Conservation (phyloP, 371 early-diverging fungal genomes). For the Capniomyces stellatus region DNA sequence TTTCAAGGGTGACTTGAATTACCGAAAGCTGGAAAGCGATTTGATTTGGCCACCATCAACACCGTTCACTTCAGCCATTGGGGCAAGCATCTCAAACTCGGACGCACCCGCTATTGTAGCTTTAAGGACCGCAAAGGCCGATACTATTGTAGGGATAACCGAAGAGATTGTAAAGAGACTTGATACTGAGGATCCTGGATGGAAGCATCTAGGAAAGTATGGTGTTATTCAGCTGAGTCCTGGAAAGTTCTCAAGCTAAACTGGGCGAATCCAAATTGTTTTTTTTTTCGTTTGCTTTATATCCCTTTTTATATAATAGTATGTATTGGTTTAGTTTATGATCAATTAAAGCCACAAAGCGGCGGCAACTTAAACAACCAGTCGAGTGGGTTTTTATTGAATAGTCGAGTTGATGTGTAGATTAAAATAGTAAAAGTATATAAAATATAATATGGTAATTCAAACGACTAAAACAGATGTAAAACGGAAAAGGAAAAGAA, state of each 20-base stretch:
- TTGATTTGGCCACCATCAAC: constrained; percentile 65
- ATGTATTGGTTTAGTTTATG: no score
- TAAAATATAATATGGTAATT: background rate
- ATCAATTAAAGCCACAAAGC: no score
- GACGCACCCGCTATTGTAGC: constrained; percentile 40
- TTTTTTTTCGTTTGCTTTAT: no score
- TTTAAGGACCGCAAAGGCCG: constrained; percentile 76
- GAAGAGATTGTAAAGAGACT: constrained; percentile 39
- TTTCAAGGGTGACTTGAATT: constrained; percentile 94
- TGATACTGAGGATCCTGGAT: constrained; percentile 25
- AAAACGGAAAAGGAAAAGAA: background rate
- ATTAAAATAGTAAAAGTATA: no score
- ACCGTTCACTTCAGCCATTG: constrained; percentile 64
- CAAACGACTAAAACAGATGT: background rate
- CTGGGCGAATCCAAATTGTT: no score
- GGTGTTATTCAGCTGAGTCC: background rate
- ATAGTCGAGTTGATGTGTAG: background rate
- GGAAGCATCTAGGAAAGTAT: constrained; percentile 28
- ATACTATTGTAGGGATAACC: constrained; percentile 62
- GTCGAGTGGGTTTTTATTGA: background rate
- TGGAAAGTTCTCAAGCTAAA: background rate
- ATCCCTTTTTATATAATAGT: no score
- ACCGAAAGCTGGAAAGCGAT: constrained; percentile 80
- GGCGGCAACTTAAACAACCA: no score
- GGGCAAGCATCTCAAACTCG: constrained; percentile 31